Base-by-base conservation (phyloP, 2,329 filamentous ascomycete species). In the Kalaharituber pfeilii region DNA sequence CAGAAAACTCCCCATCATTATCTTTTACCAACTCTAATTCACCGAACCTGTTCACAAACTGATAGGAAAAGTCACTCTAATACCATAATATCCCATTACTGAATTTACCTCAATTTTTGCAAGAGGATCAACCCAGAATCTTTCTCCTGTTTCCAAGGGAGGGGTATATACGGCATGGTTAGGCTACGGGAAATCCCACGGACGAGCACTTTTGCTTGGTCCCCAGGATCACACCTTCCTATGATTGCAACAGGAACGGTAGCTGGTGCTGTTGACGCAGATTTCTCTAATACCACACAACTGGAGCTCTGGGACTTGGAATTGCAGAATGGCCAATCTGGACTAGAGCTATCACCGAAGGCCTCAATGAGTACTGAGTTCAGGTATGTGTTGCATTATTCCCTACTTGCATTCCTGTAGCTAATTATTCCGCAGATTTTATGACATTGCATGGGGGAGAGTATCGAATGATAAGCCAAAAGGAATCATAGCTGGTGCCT, bases 171-270 rank as follows among this genome's bases (percentile, higher is more conserved):
- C 29, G 22, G 64, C 69, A 98, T 98, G 91, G 89, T 95, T 71
- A 85, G 87, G 73, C 76, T 96, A 70, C 81, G 89, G 75, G 88
- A 96, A 75, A 93, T 98, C 67, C 85, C 87, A 69, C 81, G 91
- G 71, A 98, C 91, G 66, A 91, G 89, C 69, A 84, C 89, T 65
- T 98, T 98, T 70, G 86, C 91, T 66, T 98, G 91, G 89, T 94
- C 86, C 63, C 84, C 88, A 25, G 84, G 81, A 63, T 72, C 85
- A 51, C 77, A 78, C 36, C 79, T 81, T 63, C 87, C 89, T 64
- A 75, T 94, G 63, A 75, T 98, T 60, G 89, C 86, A 57, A 98
- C 91, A 26, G 91, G 91, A 64, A 98, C 91, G 49, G 82, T 88
- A 63, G 88, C 91, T 58, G 91, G 91, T 60, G 91, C 91, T 64